These are phyloP conservation scores for Lanmaoa pseudosensibilis DNA, from an alignment of 768 basidiomycete genomes.

Conservation along the genomic window DNA sequence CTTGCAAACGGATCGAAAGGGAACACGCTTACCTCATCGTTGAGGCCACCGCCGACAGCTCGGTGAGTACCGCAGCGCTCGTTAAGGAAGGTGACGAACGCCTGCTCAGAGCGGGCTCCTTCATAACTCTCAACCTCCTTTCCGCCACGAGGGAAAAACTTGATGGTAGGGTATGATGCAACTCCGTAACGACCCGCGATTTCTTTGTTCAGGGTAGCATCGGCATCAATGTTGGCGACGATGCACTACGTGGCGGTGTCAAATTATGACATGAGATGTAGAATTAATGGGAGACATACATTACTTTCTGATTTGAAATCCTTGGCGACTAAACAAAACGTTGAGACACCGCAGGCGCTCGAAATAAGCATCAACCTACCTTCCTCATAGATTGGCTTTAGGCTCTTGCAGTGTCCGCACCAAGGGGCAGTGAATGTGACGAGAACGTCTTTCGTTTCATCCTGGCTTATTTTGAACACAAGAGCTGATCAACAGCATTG, in stretches of 20 bases:
- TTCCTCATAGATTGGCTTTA: constrained; percentile 87
- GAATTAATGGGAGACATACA: constrained; percentile 40
- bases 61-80: constrained; percentile 85
- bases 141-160: constrained; percentile 82
- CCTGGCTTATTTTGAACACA: constrained; percentile 37
- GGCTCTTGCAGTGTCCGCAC: constrained; percentile 94
- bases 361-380: constrained; percentile 37
- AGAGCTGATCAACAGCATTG: not conserved
- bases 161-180: constrained; percentile 87
- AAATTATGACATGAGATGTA: not conserved
- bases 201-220: constrained; percentile 75
- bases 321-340: constrained; percentile 55
- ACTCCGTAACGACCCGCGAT: constrained; percentile 74
- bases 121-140: constrained; percentile 68
- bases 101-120: constrained; percentile 68
- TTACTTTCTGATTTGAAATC: constrained; percentile 77
- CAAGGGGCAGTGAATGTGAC: constrained; percentile 84
- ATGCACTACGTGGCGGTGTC: constrained; percentile 58
- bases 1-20: not conserved
- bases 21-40: constrained; percentile 51
- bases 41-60: constrained; percentile 77
- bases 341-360: not conserved
- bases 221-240: constrained; percentile 89
- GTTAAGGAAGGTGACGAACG: constrained; percentile 78
- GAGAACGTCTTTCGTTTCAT: constrained; percentile 75